Percentiles rank a stretch among this genome's conserved stretches.
phyloP scores from a whole-genome alignment of 2,329 filamentous ascomycete species.

The Botryosphaeria dothidea region DNA sequence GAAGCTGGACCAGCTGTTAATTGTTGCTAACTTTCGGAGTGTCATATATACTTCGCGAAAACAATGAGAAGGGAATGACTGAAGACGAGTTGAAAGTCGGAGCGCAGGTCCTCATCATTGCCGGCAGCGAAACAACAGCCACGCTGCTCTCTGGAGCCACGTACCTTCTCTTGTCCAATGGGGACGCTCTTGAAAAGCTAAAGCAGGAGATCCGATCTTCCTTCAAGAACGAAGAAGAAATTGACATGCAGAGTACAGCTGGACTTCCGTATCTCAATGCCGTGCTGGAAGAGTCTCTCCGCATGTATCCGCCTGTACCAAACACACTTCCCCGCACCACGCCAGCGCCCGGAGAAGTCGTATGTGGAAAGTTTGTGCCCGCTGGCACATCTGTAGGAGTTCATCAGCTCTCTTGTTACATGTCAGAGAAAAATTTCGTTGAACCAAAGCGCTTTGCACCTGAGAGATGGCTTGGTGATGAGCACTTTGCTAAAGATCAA shows the following conservation, averaged over 20 bases:
- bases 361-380: slow-evolving; percentile 41
- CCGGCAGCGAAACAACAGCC: slow-evolving; percentile 44
- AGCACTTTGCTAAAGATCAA: no score
- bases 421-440: no score
- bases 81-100: not conserved
- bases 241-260: not conserved
- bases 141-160: slow-evolving; percentile 38
- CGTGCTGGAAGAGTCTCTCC: slow-evolving; percentile 43
- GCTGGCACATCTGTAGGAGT: no score
- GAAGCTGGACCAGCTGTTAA: no score
- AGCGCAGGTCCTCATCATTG: slow-evolving; percentile 29
- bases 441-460: no score
- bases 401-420: no score
- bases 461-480: no score
- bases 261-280: not conserved
- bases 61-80: not conserved
- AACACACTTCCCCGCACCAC: slow-evolving; percentile 34
- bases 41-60: no score
- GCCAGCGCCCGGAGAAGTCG: slow-evolving; percentile 36
- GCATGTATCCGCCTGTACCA: slow-evolving; percentile 44
- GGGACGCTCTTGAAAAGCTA: not conserved
- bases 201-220: slow-evolving; percentile 1
- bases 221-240: not conserved
- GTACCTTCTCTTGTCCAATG: slow-evolving; percentile 33
- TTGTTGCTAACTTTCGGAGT: no score